Percentiles rank a stretch among this genome's conserved stretches.
Conservation (phyloP, 208 protist genomes). For the Acanthamoeba healyi region DNA sequence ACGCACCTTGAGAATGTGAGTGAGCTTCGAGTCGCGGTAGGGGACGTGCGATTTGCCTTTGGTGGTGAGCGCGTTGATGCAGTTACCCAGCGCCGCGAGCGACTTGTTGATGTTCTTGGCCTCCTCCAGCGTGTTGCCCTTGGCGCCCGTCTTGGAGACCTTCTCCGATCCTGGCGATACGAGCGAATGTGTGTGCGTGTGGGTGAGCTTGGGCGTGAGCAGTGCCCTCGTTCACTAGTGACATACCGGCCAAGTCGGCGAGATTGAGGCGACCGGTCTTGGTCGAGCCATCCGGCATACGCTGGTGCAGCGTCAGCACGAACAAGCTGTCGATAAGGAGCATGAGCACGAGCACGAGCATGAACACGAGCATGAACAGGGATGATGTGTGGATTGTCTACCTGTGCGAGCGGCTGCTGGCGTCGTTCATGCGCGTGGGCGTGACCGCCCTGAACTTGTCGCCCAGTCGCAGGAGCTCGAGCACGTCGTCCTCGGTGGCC, state of each 20-base stretch:
- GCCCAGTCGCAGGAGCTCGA: constrained; percentile 92
- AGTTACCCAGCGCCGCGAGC: constrained; percentile 87
- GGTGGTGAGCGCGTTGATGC: constrained; percentile 89
- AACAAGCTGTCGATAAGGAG: constrained; percentile 78
- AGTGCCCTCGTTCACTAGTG: no score
- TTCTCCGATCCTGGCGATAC: constrained; percentile 79
- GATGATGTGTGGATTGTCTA: background rate
- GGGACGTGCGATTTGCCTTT: constrained; percentile 83
- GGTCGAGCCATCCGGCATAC: constrained; percentile 54
- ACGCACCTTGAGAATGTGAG: constrained; percentile 83
- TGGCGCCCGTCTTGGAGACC: constrained; percentile 87
- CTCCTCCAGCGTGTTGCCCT: constrained; percentile 88
- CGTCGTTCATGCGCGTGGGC: constrained; percentile 92
- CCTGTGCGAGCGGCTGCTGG: constrained; percentile 65
- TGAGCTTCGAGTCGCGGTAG: constrained; percentile 90
- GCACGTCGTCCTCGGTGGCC: constrained; percentile 92
- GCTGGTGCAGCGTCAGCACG: constrained; percentile 82
- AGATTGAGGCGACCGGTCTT: constrained; percentile 89
- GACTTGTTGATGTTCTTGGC: constrained; percentile 92
- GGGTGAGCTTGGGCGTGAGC: no score
- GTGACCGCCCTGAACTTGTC: constrained; percentile 94
- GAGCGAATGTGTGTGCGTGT: background rate
- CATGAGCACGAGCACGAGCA: constrained; percentile 47
- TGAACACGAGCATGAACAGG: constrained; percentile 87
- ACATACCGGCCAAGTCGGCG: constrained; percentile 91